Evolutionary conservation across 495 filamentous ascomycete species (phyloP).

Genomic region (Glarea lozoyensis): DNA sequence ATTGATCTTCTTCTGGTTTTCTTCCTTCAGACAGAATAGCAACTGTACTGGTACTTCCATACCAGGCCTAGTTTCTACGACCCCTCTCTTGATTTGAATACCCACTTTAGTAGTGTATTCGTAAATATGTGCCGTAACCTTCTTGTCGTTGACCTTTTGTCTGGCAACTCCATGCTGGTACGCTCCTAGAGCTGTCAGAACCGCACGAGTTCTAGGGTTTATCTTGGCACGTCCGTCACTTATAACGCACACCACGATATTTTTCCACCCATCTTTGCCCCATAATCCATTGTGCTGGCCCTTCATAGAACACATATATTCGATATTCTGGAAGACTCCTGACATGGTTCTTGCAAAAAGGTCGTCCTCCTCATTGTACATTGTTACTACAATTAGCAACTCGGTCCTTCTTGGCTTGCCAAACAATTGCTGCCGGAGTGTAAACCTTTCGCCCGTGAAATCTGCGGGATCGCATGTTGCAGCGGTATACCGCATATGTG

Average conservation of each 20-base stretch:
- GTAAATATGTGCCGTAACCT: slow-evolving; percentile 98
- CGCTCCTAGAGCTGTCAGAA: slow-evolving; percentile 87
- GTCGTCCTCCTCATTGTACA: slow-evolving; percentile 99
- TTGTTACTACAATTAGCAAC: slow-evolving; percentile 95
- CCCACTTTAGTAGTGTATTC: slow-evolving; percentile 96
- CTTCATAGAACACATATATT: slow-evolving; percentile 90
- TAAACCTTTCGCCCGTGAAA: slow-evolving; percentile 84
- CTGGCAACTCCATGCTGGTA: slow-evolving; percentile 99
- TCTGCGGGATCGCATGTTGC: slow-evolving; percentile 90
- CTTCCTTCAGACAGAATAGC: slow-evolving; percentile 98
- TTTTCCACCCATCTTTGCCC: slow-evolving; percentile 99
- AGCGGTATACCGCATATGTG: slow-evolving; percentile 96
- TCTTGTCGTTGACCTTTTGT: slow-evolving; percentile 93
- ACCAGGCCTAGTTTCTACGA: slow-evolving; percentile 73
- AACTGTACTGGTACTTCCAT: slow-evolving; percentile 83
- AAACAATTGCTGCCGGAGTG: slow-evolving; percentile 87
- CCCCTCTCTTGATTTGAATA: slow-evolving; percentile 77
- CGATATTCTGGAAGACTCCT: slow-evolving; percentile 96
- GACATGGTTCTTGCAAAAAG: slow-evolving; percentile 94
- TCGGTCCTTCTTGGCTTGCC: slow-evolving; percentile 90
- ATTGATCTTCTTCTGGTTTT: slow-evolving; percentile 99
- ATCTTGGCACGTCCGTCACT: slow-evolving; percentile 98
- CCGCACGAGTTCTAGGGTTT: slow-evolving; percentile 81
- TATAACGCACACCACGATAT: slow-evolving; percentile 97
- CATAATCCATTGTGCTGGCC: slow-evolving; percentile 92